Percentiles rank a stretch among this genome's conserved stretches.
phyloP scores from a whole-genome alignment of 495 filamentous ascomycete genomes.

The Eremomyces bilateralis region DNA sequence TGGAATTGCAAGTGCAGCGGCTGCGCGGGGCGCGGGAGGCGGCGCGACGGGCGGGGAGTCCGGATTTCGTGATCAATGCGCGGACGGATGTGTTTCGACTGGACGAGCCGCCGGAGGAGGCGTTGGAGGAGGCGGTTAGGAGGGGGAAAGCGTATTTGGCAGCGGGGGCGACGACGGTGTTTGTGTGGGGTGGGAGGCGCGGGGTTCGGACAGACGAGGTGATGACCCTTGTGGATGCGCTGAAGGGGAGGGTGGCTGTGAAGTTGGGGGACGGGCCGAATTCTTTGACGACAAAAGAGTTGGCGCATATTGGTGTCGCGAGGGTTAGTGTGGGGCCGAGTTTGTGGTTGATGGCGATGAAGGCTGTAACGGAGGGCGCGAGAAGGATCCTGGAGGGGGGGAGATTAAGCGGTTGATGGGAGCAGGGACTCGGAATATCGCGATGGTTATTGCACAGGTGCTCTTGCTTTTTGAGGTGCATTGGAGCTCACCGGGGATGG shows the following conservation, averaged over 20 bases:
- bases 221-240: conserved; percentile 4
- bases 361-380: too few species aligned
- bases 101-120: conserved; percentile 8
- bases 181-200: conserved; percentile 25
- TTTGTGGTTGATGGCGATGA: conserved; percentile 7
- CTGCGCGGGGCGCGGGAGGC: conserved; percentile 20
- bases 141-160: conserved; percentile 24
- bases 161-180: conserved; percentile 25
- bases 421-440: too few species aligned
- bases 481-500: too few species aligned
- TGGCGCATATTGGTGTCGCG: conserved; percentile 10
- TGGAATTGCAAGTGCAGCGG: conserved; percentile 13
- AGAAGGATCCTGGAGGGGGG: too few species aligned
- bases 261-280: conserved; percentile 3
- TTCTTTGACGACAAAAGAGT: conserved; percentile 7
- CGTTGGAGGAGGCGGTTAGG: conserved; percentile 22
- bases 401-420: too few species aligned
- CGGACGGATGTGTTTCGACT: conserved; percentile 21
- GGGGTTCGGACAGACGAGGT: conserved; percentile 9
- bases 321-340: conserved; percentile 11
- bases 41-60: conserved; percentile 19
- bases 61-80: conserved; percentile 30
- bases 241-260: conserved; percentile 6
- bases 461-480: too few species aligned
- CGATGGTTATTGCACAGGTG: too few species aligned